phyloP scores from a whole-genome alignment of 106 monocot species.

The Phalaenopsis aphrodite region DNA sequence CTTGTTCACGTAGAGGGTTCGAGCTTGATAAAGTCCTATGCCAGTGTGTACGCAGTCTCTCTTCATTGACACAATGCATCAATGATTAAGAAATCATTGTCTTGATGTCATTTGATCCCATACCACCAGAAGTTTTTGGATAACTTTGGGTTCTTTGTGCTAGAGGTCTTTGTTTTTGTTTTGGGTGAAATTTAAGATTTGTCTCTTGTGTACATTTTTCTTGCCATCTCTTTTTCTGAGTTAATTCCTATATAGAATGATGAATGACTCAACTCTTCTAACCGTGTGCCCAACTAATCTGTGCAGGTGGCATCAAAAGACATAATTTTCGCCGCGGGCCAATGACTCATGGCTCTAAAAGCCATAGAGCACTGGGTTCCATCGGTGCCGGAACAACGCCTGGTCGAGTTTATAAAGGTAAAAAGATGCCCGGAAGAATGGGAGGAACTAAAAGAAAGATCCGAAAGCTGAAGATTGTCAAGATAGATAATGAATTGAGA shows the following conservation, averaged over 20 bases:
- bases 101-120: neutral
- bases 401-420: conserved; percentile 91
- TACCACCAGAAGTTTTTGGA: neutral
- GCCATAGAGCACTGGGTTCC: conserved; percentile 61
- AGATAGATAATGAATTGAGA: conserved; percentile 78
- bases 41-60: neutral
- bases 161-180: too few relatives aligned
- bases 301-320: conserved; percentile 87
- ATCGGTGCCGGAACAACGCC: conserved; percentile 98
- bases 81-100: neutral
- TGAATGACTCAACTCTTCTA: too few relatives aligned
- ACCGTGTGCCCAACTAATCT: too few relatives aligned
- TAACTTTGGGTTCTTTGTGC: too few relatives aligned
- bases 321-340: conserved; percentile 78
- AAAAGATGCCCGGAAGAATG: conserved; percentile 97
- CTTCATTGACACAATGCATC: neutral
- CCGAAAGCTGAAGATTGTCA: conserved; percentile 78
- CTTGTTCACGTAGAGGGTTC: neutral
- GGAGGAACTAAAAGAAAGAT: conserved; percentile 89
- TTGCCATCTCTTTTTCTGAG: too few relatives aligned
- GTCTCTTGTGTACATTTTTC: too few relatives aligned
- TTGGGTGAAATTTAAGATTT: too few relatives aligned
- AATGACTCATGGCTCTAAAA: conserved; percentile 94
- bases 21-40: neutral
- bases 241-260: too few relatives aligned